Percentiles rank a stretch among this genome's conserved stretches.
phyloP scores from a whole-genome alignment of 352 stramenopile genomes.

The Globisporangium nagaii region DNA sequence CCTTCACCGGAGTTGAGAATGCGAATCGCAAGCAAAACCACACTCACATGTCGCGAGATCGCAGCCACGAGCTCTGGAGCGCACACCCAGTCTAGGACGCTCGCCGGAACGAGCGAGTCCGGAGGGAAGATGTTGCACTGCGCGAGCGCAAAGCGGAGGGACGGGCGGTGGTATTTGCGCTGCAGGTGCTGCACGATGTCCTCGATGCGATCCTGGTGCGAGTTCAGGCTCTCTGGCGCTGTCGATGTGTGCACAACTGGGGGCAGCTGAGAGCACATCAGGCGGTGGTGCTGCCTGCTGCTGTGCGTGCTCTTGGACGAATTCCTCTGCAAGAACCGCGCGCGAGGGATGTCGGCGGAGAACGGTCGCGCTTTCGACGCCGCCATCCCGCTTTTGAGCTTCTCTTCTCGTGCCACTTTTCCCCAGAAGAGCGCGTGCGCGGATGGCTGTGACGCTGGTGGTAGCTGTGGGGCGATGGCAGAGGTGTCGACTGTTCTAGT shows the following conservation, averaged over 20 bases:
- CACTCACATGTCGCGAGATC: slow-evolving; percentile 40
- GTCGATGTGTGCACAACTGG: slow-evolving; percentile 14
- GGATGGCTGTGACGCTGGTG: slow-evolving; percentile 24
- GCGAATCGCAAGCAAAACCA: background rate
- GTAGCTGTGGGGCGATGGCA: background rate
- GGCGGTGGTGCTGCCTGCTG: slow-evolving; percentile 22
- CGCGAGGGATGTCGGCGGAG: slow-evolving; percentile 11
- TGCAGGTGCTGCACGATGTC: slow-evolving; percentile 35
- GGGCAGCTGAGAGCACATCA: slow-evolving; percentile 24
- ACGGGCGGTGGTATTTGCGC: slow-evolving; percentile 34
- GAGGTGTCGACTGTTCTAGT: background rate
- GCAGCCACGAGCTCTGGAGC: slow-evolving; percentile 26
- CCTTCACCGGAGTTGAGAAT: background rate
- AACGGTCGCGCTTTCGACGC: slow-evolving; percentile 15
- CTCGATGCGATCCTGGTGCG: slow-evolving; percentile 23
- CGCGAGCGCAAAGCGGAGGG: slow-evolving; percentile 44
- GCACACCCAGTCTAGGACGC: slow-evolving; percentile 27
- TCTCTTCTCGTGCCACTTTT: slow-evolving; percentile 18
- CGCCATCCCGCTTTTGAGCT: background rate
- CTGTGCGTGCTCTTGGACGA: slow-evolving; percentile 23
- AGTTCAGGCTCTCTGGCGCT: slow-evolving; percentile 2
- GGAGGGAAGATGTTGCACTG: slow-evolving; percentile 39
- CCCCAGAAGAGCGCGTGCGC: slow-evolving; percentile 36
- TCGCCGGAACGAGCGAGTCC: slow-evolving; percentile 21
- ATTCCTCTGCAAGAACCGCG: slow-evolving; percentile 26